Evolutionary conservation across 352 stramenopile species (phyloP), one percentile per base, ranked within the genome.

Genomic region (Pseudoperonospora humuli): DNA sequence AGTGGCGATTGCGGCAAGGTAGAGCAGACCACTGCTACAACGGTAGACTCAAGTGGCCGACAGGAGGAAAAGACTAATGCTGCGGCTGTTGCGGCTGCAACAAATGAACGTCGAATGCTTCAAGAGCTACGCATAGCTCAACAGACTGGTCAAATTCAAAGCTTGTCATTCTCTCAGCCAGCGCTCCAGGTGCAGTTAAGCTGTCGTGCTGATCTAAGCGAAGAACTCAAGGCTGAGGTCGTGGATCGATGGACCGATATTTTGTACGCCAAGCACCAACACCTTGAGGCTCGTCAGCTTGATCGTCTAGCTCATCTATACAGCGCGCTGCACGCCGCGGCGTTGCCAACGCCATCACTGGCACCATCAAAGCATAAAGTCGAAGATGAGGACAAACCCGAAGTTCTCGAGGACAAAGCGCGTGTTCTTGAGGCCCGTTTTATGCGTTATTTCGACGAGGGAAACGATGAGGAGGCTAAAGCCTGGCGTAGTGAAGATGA

Each of bases 251-350:
- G 60, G 61, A 79, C 70, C 1, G 23, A 51, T 8, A 18, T 45
- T n/a, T 57, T 91, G 25, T 88, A 86, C 43, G 23, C 42, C 0
- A 77, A 83, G 44, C 79, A 91, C 47, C 31, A 69, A 28, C 27
- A 53, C 11, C 71, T 88, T 19, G 74, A 88, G 40, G 39, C 40
- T 1, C 61, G 76, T n/a, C 70, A 88, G 18, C 63, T 88, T 6
- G 50, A 54, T 3, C 70, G 79, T 14, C 54, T 91, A 11, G 73
- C 61, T 39, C 50, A 70, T 13, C 39, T 91, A 19, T 84, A 85
- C 39, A 54, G 53, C 1, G 79, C 75, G 1, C 41, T 91, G 1
- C 34, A 64, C 7, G 49, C 64, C 15, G 60, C 70, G 13, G 64
- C 72, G 5, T 38, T 75, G 3, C 45, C 64, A 10, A 39, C 39